phyloP scores from a whole-genome alignment of 306 rosid genomes.

The Vigna trinervia region DNA sequence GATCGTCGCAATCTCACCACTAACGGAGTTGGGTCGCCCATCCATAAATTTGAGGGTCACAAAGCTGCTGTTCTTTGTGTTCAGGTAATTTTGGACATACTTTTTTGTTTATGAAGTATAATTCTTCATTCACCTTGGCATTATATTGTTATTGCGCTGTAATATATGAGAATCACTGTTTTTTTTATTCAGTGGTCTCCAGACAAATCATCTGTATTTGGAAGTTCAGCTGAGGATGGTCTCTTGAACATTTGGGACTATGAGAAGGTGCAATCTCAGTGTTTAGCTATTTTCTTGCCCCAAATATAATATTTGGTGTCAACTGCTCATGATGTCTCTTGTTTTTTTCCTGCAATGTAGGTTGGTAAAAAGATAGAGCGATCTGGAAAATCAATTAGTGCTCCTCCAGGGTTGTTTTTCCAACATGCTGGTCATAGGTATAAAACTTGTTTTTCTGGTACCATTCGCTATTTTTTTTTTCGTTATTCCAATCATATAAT shows the following conservation, averaged over 20 bases:
- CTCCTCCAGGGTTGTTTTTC: constrained; percentile 91
- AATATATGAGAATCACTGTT: constrained; percentile 16
- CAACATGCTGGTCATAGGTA: constrained; percentile 99
- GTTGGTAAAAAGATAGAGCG: constrained; percentile 81
- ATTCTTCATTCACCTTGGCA: constrained; percentile 15
- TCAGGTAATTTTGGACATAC: constrained; percentile 61
- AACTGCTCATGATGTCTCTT: background rate
- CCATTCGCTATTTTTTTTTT: background rate
- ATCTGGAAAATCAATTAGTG: constrained; percentile 60
- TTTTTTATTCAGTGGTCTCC: constrained; percentile 90
- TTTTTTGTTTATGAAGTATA: background rate
- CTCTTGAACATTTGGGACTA: constrained; percentile 94
- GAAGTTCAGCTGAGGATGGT: constrained; percentile 99
- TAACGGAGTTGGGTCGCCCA: constrained; percentile 90
- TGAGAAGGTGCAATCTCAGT: constrained; percentile 69
- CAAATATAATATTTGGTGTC: constrained; percentile 11
- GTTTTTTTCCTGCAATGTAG: constrained; percentile 52
- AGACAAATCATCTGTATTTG: constrained; percentile 94
- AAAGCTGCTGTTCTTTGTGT: constrained; percentile 99
- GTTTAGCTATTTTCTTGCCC: background rate
- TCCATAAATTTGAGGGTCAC: constrained; percentile 95
- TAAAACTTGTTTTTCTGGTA: constrained; percentile 31
- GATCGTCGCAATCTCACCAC: constrained; percentile 96
- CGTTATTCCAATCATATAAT: constrained; percentile 7
- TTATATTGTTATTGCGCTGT: constrained; percentile 12